Conservation (phyloP, 306 rosid species). For the Dalbergia oliveri region DNA sequence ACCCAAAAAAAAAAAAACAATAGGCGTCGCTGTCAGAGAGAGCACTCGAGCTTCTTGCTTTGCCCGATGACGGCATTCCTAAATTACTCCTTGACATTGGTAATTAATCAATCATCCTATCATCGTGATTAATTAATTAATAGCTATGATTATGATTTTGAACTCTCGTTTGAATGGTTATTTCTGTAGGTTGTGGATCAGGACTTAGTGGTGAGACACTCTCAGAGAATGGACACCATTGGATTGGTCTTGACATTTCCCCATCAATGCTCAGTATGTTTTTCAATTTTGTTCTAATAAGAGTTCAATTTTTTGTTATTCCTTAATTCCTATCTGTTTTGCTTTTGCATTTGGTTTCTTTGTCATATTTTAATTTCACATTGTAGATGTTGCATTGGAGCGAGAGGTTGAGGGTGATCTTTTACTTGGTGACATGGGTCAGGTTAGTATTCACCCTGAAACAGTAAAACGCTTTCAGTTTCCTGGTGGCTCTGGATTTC, state of each 20-base stretch:
- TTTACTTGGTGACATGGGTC: conserved; percentile 94
- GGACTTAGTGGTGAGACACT: conserved; percentile 95
- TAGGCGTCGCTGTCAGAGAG: conserved; percentile 72
- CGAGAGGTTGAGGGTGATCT: conserved; percentile 95
- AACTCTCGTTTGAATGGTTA: neutral
- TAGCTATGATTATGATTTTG: neutral
- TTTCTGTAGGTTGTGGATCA: conserved; percentile 83
- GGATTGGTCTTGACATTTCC: conserved; percentile 96
- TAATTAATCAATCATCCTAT: conserved; percentile 29
- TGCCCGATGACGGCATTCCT: conserved; percentile 81
- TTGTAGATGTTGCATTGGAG: conserved; percentile 78
- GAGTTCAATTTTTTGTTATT: neutral
- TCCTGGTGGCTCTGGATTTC: neutral
- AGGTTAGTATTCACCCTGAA: conserved; percentile 56
- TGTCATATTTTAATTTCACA: conserved; percentile 9
- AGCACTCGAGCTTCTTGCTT: conserved; percentile 84
- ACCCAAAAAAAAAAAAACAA: neutral
- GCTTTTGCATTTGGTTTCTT: neutral
- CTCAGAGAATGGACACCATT: conserved; percentile 80
- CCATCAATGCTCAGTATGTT: conserved; percentile 91
- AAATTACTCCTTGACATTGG: conserved; percentile 91
- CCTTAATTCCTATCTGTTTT: neutral
- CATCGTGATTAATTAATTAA: neutral
- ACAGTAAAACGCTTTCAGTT: neutral
- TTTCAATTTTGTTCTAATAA: neutral